Evolutionary conservation across 495 filamentous ascomycete genomes (phyloP).

Genomic region (Lindgomyces ingoldianus): DNA sequence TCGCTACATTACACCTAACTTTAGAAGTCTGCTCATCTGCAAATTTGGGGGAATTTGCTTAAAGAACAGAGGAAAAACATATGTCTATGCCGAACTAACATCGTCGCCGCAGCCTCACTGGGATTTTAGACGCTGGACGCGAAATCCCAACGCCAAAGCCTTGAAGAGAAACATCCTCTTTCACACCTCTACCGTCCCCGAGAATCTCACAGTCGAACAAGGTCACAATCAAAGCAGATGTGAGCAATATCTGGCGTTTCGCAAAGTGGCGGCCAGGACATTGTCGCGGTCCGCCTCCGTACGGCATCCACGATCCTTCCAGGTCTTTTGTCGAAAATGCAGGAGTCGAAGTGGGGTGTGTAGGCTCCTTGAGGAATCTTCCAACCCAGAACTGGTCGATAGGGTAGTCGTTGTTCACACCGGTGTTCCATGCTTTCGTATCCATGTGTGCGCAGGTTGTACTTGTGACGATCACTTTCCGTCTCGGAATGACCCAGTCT

Average conservation of each 20-base stretch:
- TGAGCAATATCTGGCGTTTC: slow-evolving; percentile 42
- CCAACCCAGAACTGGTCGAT: slow-evolving; percentile 40
- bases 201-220: slow-evolving; percentile 42
- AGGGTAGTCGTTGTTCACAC: slow-evolving; percentile 37
- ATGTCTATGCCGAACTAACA: too few species aligned
- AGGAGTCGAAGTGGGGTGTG: neutral
- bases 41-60: too few species aligned
- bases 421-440: slow-evolving; percentile 35
- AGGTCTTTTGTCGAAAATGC: slow-evolving; percentile 40
- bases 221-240: slow-evolving; percentile 36
- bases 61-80: too few species aligned
- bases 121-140: neutral
- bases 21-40: too few species aligned
- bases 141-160: slow-evolving; percentile 4
- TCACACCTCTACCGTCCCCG: slow-evolving; percentile 15
- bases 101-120: too few species aligned
- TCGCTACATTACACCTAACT: too few species aligned
- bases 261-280: slow-evolving; percentile 46
- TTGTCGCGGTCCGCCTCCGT: slow-evolving; percentile 40
- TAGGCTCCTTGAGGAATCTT: slow-evolving; percentile 37
- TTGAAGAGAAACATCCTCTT: neutral
- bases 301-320: slow-evolving; percentile 46
- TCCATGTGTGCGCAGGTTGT: slow-evolving; percentile 43
- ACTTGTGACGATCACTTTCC: slow-evolving; percentile 27
- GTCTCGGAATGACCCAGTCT: slow-evolving; percentile 11